Conservation (phyloP, 2,329 filamentous ascomycete genomes). For the Myriosclerotinia scirpicola region DNA sequence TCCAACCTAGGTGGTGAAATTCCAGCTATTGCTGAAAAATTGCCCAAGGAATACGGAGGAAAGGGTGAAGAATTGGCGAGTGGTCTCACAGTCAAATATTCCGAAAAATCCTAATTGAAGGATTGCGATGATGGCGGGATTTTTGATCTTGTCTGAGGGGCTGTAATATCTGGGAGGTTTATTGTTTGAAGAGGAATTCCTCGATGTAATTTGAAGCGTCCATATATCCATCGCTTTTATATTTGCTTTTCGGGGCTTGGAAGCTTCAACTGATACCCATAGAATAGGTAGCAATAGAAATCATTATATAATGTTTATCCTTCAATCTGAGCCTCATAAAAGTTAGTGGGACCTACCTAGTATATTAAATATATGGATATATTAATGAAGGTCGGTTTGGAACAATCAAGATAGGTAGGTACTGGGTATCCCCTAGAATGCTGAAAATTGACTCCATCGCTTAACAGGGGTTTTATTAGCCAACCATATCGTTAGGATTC, state of each 20-base stretch:
- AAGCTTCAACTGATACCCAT: conserved; percentile 9
- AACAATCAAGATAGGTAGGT: too few species aligned
- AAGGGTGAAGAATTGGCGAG: conserved; percentile 52
- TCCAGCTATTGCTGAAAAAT: conserved; percentile 56
- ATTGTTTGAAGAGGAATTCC: neutral
- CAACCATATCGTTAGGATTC: too few species aligned
- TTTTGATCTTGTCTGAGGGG: neutral
- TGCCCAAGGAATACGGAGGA: conserved; percentile 80
- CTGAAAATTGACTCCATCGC: too few species aligned
- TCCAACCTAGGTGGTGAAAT: conserved; percentile 64
- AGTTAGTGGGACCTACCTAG: neutral
- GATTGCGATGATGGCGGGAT: neutral
- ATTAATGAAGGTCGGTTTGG: too few species aligned
- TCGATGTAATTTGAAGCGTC: conserved; percentile 1
- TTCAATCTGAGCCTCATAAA: neutral
- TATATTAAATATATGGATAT: neutral
- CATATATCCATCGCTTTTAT: conserved; percentile 22
- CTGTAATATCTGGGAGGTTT: neutral
- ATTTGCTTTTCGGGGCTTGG: neutral
- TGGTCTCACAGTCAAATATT: conserved; percentile 40
- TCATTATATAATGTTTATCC: neutral
- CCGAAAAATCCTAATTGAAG: conserved; percentile 12
- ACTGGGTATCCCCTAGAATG: too few species aligned
- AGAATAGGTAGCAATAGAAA: neutral
- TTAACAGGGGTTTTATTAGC: too few species aligned